phyloP scores from a whole-genome alignment of 2,329 filamentous ascomycete genomes.

The Spiromastix sp. region DNA sequence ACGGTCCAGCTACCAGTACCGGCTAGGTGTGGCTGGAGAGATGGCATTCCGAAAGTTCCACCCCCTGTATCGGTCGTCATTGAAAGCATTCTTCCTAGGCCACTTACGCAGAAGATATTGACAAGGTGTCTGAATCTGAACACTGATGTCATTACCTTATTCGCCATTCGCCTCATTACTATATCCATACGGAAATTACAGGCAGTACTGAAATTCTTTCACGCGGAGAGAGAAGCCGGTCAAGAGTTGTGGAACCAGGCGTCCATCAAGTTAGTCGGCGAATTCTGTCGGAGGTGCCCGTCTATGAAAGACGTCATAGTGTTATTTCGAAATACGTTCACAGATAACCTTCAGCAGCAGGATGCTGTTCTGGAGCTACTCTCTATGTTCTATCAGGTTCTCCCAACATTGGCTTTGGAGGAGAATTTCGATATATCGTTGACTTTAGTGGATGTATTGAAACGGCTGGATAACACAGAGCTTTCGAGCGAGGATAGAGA shows the following conservation, averaged over 20 bases:
- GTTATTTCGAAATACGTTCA: constrained; percentile 58
- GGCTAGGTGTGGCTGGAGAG: constrained; percentile 55
- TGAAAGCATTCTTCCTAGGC: constrained; percentile 76
- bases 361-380: constrained; percentile 71
- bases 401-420: constrained; percentile 67
- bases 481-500: constrained; percentile 40
- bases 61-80: constrained; percentile 70
- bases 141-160: constrained; percentile 71
- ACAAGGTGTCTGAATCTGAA: constrained; percentile 69
- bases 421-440: constrained; percentile 83
- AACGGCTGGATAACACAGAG: constrained; percentile 43
- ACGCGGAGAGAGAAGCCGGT: constrained; percentile 33
- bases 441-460: constrained; percentile 59
- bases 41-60: constrained; percentile 54
- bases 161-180: constrained; percentile 69
- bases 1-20: constrained; percentile 67
- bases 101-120: constrained; percentile 69
- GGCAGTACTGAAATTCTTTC: constrained; percentile 51
- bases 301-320: constrained; percentile 70
- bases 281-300: constrained; percentile 70
- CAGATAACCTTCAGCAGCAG: constrained; percentile 62
- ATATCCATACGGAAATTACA: constrained; percentile 70
- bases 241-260: constrained; percentile 59
- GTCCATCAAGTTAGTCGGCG: constrained; percentile 54
- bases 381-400: constrained; percentile 71